These are phyloP conservation scores for Aspergillus intermedius DNA, from an alignment of 2,329 filamentous ascomycete species.

Conservation along the genomic window DNA sequence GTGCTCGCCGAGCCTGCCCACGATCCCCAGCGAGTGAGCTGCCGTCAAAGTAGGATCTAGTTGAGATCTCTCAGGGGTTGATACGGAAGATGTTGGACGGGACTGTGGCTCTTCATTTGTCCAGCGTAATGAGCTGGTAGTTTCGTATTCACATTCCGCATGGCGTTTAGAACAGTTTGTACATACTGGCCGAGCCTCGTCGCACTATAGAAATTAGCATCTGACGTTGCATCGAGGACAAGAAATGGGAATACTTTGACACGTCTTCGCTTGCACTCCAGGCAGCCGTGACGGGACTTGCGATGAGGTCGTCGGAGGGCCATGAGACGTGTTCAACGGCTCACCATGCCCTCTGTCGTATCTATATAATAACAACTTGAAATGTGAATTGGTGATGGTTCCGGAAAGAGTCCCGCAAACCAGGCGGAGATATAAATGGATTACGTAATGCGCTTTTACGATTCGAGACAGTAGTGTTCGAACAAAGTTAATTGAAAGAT, in stretches of 20 bases:
- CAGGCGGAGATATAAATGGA: not conserved
- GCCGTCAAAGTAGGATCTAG: constrained; percentile 9
- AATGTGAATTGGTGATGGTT: not conserved
- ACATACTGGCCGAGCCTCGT: constrained; percentile 26
- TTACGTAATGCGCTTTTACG: not conserved
- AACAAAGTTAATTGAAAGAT: not conserved
- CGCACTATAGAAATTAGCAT: constrained; percentile 17
- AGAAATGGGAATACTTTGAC: constrained; percentile 22
- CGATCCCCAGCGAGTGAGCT: constrained; percentile 19
- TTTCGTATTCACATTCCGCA: constrained; percentile 28
- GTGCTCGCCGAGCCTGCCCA: constrained; percentile 15
- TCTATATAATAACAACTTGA: not conserved
- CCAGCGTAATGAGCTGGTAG: constrained; percentile 25
- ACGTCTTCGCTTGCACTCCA: constrained; percentile 29
- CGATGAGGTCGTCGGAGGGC: constrained; percentile 29
- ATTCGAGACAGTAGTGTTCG: not conserved
- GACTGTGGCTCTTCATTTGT: constrained; percentile 21
- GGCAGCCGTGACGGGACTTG: constrained; percentile 30
- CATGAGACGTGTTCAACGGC: constrained; percentile 13
- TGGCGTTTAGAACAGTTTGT: constrained; percentile 28
- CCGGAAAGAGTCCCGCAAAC: not conserved
- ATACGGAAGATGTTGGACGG: constrained; percentile 11
- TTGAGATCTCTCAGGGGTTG: constrained; percentile 14
- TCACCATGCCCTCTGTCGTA: not conserved
- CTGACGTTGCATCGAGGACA: not conserved